Percentiles rank a stretch among this genome's conserved stretches.
phyloP scores from a whole-genome alignment of 345 rosid genomes.

The Eucalyptus decipiens region DNA sequence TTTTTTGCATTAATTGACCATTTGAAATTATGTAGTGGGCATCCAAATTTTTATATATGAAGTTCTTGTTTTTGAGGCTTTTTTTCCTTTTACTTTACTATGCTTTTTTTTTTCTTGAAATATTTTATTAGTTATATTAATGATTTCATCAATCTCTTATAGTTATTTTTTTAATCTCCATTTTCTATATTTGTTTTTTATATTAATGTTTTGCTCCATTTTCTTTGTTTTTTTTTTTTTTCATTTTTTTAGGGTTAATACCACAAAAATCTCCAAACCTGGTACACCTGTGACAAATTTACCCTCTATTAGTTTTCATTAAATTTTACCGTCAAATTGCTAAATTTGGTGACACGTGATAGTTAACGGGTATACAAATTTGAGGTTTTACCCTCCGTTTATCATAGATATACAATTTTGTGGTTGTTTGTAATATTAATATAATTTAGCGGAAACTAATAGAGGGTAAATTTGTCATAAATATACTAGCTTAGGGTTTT shows the following conservation, averaged over 20 bases:
- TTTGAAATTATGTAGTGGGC: neutral
- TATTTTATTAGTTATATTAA: neutral
- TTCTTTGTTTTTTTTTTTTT: neutral
- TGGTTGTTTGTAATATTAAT: no score
- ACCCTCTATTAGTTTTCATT: rapidly evolving
- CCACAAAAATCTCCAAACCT: rapidly evolving
- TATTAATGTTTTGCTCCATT: neutral
- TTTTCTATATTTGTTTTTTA: neutral
- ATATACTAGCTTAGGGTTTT: no score
- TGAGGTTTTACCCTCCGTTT: no score
- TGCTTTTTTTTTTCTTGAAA: neutral
- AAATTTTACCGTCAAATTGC: no score
- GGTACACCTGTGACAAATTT: rapidly evolving
- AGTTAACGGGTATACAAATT: no score
- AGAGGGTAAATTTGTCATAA: rapidly evolving
- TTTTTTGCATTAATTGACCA: neutral
- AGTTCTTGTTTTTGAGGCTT: neutral
- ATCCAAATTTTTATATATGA: neutral
- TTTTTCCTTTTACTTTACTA: neutral
- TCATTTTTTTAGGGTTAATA: neutral
- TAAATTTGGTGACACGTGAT: no score
- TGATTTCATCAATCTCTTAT: neutral
- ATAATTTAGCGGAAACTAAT: no score
- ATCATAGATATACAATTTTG: no score
- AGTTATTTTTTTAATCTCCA: neutral